phyloP scores from a whole-genome alignment of 345 rosid genomes.

The Lepidium aucheri region DNA sequence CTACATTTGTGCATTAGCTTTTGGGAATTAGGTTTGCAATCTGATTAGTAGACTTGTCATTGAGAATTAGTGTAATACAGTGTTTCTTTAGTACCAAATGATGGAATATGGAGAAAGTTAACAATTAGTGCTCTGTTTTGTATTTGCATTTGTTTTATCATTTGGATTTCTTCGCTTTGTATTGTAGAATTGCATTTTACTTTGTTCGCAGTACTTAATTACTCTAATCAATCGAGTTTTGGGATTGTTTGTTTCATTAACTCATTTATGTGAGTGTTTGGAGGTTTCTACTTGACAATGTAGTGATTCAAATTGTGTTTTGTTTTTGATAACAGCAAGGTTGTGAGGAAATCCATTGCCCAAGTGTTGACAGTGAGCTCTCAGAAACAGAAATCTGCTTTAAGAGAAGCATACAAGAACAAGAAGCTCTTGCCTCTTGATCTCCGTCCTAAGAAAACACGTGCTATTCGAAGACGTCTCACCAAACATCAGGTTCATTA shows the following conservation, averaged over 20 bases:
- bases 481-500: slow-evolving; percentile 68
- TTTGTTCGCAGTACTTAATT: neutral
- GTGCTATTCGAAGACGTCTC: slow-evolving; percentile 85
- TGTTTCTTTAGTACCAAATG: neutral
- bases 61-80: neutral
- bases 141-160: neutral
- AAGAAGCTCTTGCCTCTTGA: slow-evolving; percentile 87
- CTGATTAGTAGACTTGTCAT: neutral
- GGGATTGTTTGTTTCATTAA: neutral
- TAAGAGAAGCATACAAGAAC: slow-evolving; percentile 78
- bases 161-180: neutral
- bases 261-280: neutral
- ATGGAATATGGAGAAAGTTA: neutral
- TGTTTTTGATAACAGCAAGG: slow-evolving; percentile 45
- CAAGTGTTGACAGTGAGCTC: slow-evolving; percentile 88
- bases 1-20: neutral
- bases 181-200: neutral
- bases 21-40: neutral
- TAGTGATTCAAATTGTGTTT: neutral
- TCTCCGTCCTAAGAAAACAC: slow-evolving; percentile 92
- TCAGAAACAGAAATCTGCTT: slow-evolving; percentile 67
- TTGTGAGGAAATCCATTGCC: slow-evolving; percentile 79
- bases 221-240: neutral
- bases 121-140: neutral
- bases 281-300: neutral